Conservation (phyloP, 106 monocot species). For the Apostasia shenzhenica region DNA sequence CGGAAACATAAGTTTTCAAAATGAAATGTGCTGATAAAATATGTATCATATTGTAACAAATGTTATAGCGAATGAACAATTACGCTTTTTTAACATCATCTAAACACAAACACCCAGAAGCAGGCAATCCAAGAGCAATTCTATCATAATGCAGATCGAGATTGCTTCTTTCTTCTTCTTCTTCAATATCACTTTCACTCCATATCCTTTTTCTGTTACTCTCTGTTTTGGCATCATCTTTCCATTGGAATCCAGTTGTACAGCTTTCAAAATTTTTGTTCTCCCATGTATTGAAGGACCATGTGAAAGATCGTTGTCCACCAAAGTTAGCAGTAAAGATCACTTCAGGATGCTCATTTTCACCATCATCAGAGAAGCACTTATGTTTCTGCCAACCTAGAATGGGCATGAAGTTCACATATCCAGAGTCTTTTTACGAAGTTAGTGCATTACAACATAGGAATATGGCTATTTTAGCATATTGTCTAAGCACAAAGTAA, state of each 20-base stretch:
- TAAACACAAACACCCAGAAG: slow-evolving; percentile 57
- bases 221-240: slow-evolving; percentile 33
- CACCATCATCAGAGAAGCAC: slow-evolving; percentile 28
- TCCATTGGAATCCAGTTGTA: slow-evolving; percentile 57
- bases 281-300: slow-evolving; percentile 58
- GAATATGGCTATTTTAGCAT: too few species aligned
- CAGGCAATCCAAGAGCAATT: slow-evolving; percentile 69
- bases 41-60: not conserved
- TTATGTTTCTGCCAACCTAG: slow-evolving; percentile 33
- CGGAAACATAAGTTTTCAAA: not conserved
- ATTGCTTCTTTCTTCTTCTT: slow-evolving; percentile 36
- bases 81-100: slow-evolving; percentile 85
- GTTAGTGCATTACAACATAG: too few species aligned
- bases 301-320: slow-evolving; percentile 50
- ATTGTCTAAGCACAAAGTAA: too few species aligned
- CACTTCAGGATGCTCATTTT: slow-evolving; percentile 12
- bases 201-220: slow-evolving; percentile 31
- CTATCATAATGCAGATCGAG: slow-evolving; percentile 38
- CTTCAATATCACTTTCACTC: slow-evolving; percentile 79
- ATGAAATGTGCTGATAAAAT: not conserved
- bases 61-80: slow-evolving; percentile 13
- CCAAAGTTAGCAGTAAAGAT: slow-evolving; percentile 46
- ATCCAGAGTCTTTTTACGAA: too few species aligned
- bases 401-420: too few species aligned
- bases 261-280: slow-evolving; percentile 18